Percentiles rank a stretch among this genome's conserved stretches.
Conservation (phyloP, 306 rosid species). For the Lathyrus sativus region DNA sequence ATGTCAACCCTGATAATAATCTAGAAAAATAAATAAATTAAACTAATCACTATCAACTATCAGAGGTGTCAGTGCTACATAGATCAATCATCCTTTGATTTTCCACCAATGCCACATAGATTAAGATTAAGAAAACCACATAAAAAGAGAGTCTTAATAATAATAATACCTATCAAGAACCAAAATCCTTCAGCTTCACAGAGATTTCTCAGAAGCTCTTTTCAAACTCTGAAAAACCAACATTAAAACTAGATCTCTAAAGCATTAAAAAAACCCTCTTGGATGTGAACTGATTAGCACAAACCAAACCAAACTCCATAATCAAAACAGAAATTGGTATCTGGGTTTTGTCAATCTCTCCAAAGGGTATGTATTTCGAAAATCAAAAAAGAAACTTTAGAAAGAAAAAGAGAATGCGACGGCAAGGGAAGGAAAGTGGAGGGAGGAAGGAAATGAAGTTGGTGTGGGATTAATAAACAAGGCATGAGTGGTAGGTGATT, state of each 20-base stretch:
- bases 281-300: slow-evolving; percentile 35
- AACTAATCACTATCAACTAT: no score
- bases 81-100: slow-evolving; percentile 2
- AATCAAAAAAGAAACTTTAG: slow-evolving; percentile 37
- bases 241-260: slow-evolving; percentile 52
- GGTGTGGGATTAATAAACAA: slow-evolving; percentile 61
- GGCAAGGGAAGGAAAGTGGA: slow-evolving; percentile 33
- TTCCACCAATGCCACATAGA: slow-evolving; percentile 32
- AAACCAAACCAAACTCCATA: slow-evolving; percentile 46
- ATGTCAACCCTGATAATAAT: no score
- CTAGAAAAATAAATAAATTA: no score
- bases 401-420: slow-evolving; percentile 23
- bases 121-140: background rate
- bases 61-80: no score
- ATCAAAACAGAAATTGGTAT: slow-evolving; percentile 42
- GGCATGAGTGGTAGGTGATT: slow-evolving; percentile 75
- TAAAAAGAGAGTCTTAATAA: background rate
- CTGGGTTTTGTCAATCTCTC: slow-evolving; percentile 44
- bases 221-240: slow-evolving; percentile 32
- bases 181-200: slow-evolving; percentile 27
- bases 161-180: slow-evolving; percentile 37
- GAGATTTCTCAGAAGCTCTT: slow-evolving; percentile 35
- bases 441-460: slow-evolving; percentile 35
- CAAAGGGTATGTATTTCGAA: slow-evolving; percentile 41
- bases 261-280: slow-evolving; percentile 34